Conservation (phyloP, 2,329 filamentous ascomycete species). For the Orbilia quercus region DNA sequence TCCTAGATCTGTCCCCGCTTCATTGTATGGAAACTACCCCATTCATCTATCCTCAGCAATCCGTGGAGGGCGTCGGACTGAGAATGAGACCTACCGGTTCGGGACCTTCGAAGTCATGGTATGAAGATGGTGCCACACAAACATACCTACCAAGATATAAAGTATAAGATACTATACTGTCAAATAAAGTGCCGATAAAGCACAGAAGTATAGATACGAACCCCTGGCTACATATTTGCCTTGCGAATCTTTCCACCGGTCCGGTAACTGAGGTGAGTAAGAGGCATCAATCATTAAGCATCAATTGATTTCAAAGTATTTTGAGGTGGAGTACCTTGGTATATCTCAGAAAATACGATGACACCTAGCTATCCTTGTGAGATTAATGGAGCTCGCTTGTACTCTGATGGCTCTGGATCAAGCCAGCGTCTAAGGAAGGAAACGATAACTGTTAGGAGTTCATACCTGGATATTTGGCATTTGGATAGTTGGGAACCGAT, state of each 20-base stretch:
- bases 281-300: conserved; percentile 11
- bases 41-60: background rate
- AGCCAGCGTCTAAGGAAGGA: conserved; percentile 63
- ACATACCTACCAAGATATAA: conserved; percentile 84
- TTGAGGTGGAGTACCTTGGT: conserved; percentile 74
- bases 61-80: background rate
- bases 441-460: conserved; percentile 73
- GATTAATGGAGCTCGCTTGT: no score
- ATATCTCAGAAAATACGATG: conserved; percentile 91
- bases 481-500: conserved; percentile 82
- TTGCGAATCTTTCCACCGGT: conserved; percentile 86
- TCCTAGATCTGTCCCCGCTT: conserved; percentile 84
- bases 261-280: conserved; percentile 75
- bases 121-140: conserved; percentile 87
- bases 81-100: conserved; percentile 67
- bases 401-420: no score
- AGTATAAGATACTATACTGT: background rate
- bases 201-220: background rate
- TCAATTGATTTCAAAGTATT: conserved; percentile 8
- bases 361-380: conserved; percentile 64
- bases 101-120: conserved; percentile 91
- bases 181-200: background rate
- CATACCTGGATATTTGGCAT: conserved; percentile 71
- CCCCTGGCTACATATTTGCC: conserved; percentile 72
- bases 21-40: conserved; percentile 77